A percentile compares a stretch with the other conserved stretches of the same genome.
Conservation (phyloP, 208 protist species). For the Cochliopodium minus region DNA sequence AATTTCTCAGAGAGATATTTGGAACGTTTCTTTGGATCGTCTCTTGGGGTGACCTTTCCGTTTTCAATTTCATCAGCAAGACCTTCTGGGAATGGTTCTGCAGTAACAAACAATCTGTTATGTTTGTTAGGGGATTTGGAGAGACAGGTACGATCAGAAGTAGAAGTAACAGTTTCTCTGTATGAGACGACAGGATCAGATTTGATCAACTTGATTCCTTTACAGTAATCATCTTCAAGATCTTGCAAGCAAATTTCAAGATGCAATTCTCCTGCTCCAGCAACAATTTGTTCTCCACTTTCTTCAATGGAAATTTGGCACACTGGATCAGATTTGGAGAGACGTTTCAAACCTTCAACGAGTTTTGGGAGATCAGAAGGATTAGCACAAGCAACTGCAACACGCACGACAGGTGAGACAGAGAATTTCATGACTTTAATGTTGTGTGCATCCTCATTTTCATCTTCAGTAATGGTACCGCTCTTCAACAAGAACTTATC, state of each 20-base stretch:
- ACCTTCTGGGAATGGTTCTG: constrained; percentile 68
- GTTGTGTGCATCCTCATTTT: constrained; percentile 14
- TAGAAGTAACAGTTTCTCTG: constrained; percentile 84
- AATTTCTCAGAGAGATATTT: constrained; percentile 64
- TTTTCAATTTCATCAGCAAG: constrained; percentile 77
- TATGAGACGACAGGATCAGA: constrained; percentile 94
- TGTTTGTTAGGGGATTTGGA: constrained; percentile 97
- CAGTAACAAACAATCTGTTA: constrained; percentile 90
- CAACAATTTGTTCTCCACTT: constrained; percentile 95
- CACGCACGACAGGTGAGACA: constrained; percentile 93
- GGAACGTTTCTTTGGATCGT: constrained; percentile 70
- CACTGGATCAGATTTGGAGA: constrained; percentile 84
- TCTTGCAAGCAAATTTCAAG: constrained; percentile 98
- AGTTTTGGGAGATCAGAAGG: constrained; percentile 85
- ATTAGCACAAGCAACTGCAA: constrained; percentile 90
- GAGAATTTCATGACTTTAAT: constrained; percentile 93
- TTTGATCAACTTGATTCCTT: constrained; percentile 68
- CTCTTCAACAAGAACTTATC: constrained; percentile 96
- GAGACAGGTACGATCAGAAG: constrained; percentile 39
- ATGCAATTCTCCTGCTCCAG: constrained; percentile 95
- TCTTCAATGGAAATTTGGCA: constrained; percentile 81
- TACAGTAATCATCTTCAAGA: constrained; percentile 87
- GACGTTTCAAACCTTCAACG: constrained; percentile 88
- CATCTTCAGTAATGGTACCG: constrained; percentile 83
- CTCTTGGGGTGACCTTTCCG: constrained; percentile 46